Evolutionary conservation across 768 basidiomycete species (phyloP).

Genomic region (Mycena olivaceomarginata): DNA sequence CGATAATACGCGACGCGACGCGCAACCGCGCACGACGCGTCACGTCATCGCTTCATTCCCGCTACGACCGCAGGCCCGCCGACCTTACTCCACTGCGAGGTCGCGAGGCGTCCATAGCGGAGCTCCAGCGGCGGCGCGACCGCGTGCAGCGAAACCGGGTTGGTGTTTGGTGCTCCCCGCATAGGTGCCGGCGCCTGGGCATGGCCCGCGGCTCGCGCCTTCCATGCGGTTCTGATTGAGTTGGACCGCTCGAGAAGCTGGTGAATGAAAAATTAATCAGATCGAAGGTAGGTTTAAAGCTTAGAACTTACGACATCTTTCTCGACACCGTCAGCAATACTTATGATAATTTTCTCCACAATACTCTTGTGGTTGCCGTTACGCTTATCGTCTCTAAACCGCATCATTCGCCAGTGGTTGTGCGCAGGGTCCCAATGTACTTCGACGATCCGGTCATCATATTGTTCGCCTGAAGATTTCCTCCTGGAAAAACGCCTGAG

Average conservation of each 20-base stretch:
- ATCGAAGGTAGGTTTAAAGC: constrained; percentile 28
- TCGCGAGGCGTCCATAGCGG: constrained; percentile 80
- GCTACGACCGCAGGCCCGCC: constrained; percentile 76
- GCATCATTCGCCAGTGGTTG: constrained; percentile 91
- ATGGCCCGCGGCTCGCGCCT: constrained; percentile 64
- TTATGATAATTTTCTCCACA: constrained; percentile 92
- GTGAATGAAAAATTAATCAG: constrained; percentile 40
- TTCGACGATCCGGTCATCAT: constrained; percentile 96
- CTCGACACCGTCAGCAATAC: constrained; percentile 96
- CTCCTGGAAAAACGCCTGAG: constrained; percentile 68
- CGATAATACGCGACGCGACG: neutral
- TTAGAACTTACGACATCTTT: constrained; percentile 81
- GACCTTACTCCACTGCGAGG: constrained; percentile 85
- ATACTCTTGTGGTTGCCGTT: constrained; percentile 91
- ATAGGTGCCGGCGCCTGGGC: constrained; percentile 48
- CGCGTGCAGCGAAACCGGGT: constrained; percentile 50
- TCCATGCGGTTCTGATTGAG: constrained; percentile 85
- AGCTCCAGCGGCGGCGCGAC: constrained; percentile 58
- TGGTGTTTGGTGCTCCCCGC: constrained; percentile 35
- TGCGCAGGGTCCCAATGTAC: constrained; percentile 89
- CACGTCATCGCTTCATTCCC: constrained; percentile 70
- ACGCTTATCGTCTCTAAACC: constrained; percentile 96
- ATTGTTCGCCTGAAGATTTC: constrained; percentile 89
- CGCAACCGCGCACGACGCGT: constrained; percentile 1
- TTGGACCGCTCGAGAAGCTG: constrained; percentile 83